These are phyloP conservation scores for Neurospora sp. DNA, from an alignment of 495 filamentous ascomycete genomes.

Conservation along the genomic window DNA sequence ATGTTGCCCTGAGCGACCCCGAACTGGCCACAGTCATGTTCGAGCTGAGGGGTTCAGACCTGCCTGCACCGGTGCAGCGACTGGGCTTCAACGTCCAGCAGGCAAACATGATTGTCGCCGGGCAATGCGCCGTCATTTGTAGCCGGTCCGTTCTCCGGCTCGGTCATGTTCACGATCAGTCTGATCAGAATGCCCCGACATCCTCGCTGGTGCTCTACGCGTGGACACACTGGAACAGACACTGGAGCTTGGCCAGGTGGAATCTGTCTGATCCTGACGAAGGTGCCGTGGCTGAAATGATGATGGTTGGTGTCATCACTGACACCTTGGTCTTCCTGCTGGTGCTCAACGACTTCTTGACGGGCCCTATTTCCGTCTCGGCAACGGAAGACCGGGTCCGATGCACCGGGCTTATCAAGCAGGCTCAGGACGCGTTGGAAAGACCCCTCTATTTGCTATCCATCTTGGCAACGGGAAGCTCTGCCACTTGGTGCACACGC, in stretches of 20 bases:
- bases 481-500: background rate
- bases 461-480: background rate
- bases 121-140: slow-evolving; percentile 12
- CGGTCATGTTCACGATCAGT: slow-evolving; percentile 2
- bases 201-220: slow-evolving; percentile 12
- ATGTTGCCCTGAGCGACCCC: slow-evolving; percentile 5
- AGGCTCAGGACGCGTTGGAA: slow-evolving; percentile 6
- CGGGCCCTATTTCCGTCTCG: slow-evolving; percentile 9
- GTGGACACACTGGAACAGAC: slow-evolving; percentile 10
- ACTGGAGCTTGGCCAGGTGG: slow-evolving; percentile 4
- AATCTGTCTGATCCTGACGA: background rate
- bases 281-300: slow-evolving; percentile 5
- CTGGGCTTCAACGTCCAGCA: slow-evolving; percentile 7
- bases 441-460: slow-evolving; percentile 5
- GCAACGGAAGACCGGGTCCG: background rate
- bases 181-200: background rate
- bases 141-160: slow-evolving; percentile 6
- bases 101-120: slow-evolving; percentile 8
- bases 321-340: slow-evolving; percentile 9
- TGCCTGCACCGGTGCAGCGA: background rate
- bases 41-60: background rate
- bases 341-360: slow-evolving; percentile 9
- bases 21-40: slow-evolving; percentile 1
- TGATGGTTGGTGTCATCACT: slow-evolving; percentile 6
- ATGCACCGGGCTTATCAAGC: background rate